Evolutionary conservation across 129 eudicot genomes (phyloP), one percentile per base, ranked within the genome.

Genomic region (Artemisia annua): DNA sequence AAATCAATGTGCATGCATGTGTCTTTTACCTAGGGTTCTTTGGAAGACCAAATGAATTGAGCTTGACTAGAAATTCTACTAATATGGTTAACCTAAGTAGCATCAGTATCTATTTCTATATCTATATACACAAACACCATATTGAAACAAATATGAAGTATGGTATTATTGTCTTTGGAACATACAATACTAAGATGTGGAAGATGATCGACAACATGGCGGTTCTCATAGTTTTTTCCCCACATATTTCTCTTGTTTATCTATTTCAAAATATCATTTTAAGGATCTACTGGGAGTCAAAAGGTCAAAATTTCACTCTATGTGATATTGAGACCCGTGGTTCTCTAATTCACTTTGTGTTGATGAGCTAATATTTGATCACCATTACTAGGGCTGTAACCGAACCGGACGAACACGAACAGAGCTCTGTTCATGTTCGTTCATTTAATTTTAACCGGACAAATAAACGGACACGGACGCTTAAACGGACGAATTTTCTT

Each of bases 1-100:
- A 76, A 76, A 68, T 76, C 75, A 68, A 59, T 48, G 80, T 61
- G 75, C 80, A 67, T 75, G 62, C 80, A 67, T 75, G 62, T 76
- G 74, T 62, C 75, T 59, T 59, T 68, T 76, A 76, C 75, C 14
- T 13, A n/a, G 39, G 70, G 53, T 30, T 60, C 70, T 69, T 76
- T 68, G 73, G 59, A 76, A 57, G 74, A 76, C 80, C 67, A 44
- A 55, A 75, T 48, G 11, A 44, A 66, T 66, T 11, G 72, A 44
- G 39, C 74, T 67, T 76, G 60, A 57, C 68, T 63, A 74, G 63
- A 74, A 64, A 73, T 61, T 71, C 58, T 26, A 58, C 46, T 19
- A 39, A 59, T 10, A 7, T 39, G 46, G 56, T 58, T 53, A 18
- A 63, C 24, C 48, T 39, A 39, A 32, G 43, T 32, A 4, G 7